phyloP scores from a whole-genome alignment of 2,329 filamentous ascomycete species.

The Phyllosticta capitalensis region DNA sequence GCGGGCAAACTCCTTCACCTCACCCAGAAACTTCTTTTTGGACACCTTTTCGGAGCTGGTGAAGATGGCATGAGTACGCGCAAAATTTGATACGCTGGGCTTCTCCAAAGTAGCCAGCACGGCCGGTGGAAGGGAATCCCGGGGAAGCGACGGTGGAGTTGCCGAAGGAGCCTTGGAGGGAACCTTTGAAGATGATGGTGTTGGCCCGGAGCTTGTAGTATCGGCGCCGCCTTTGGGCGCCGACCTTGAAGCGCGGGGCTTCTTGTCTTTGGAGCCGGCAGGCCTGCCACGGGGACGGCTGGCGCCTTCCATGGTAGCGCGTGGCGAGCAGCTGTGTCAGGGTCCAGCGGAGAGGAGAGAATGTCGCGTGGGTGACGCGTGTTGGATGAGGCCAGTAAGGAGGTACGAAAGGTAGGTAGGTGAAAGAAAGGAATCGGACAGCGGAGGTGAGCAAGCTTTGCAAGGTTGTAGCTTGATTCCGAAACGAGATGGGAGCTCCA shows the following conservation, averaged over 20 bases:
- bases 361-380: not conserved
- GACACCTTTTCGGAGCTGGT: not conserved
- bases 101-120: not conserved
- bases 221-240: not conserved
- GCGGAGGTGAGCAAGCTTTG: not conserved
- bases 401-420: not conserved
- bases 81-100: not conserved
- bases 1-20: not conserved
- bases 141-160: not conserved
- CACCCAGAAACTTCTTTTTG: not conserved
- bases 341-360: not conserved
- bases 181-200: not conserved
- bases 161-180: not conserved
- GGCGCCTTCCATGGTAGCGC: not conserved
- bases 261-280: not conserved
- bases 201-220: not conserved
- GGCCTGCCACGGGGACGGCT: not conserved
- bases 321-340: not conserved
- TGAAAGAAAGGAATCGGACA: not conserved
- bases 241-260: not conserved
- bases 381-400: not conserved
- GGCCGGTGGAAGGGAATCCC: not conserved
- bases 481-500: not conserved
- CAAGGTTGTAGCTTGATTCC: not conserved
- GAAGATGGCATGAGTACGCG: not conserved